Evolutionary conservation across 1,284 basidiomycete genomes (phyloP).

Genomic region (Ganoderma sp.): DNA sequence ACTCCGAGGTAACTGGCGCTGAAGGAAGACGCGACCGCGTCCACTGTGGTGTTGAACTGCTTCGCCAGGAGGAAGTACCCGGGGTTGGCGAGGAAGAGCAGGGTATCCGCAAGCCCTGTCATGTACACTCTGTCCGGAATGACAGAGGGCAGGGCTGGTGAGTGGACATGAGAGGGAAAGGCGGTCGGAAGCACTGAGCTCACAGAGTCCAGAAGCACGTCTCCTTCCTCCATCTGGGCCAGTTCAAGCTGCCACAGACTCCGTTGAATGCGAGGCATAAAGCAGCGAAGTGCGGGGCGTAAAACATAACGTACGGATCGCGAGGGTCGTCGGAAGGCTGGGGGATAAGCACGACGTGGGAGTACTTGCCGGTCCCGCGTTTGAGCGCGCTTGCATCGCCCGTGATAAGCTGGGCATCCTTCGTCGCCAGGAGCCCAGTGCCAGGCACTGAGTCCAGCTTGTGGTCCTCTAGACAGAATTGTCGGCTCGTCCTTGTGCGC

Average conservation of each 20-base stretch:
- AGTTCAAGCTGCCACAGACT: constrained; percentile 44
- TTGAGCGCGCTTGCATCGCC: constrained; percentile 31
- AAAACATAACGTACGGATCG: constrained; percentile 44
- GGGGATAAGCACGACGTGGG: constrained; percentile 50
- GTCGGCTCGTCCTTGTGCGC: too few relatives aligned
- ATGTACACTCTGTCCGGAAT: too few relatives aligned
- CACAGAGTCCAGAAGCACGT: constrained; percentile 51
- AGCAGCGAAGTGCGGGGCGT: too few relatives aligned
- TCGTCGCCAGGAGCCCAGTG: too few relatives aligned
- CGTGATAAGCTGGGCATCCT: too few relatives aligned
- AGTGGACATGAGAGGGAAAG: too few relatives aligned
- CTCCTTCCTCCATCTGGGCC: constrained; percentile 54
- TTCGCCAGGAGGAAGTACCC: constrained; percentile 48
- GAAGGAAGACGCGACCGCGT: constrained; percentile 49
- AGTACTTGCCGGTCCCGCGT: constrained; percentile 46
- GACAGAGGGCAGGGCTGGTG: too few relatives aligned
- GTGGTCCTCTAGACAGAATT: too few relatives aligned
- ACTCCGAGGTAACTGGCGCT: constrained; percentile 47
- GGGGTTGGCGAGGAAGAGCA: constrained; percentile 40
- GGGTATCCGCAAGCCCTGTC: too few relatives aligned
- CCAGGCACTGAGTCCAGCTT: too few relatives aligned
- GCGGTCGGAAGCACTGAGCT: constrained; percentile 3
- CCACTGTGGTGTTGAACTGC: constrained; percentile 48
- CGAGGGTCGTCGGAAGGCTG: constrained; percentile 53
- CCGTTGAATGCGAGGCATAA: too few relatives aligned